Base-by-base conservation (phyloP, 495 filamentous ascomycete species). In the Penicillium lividum region DNA sequence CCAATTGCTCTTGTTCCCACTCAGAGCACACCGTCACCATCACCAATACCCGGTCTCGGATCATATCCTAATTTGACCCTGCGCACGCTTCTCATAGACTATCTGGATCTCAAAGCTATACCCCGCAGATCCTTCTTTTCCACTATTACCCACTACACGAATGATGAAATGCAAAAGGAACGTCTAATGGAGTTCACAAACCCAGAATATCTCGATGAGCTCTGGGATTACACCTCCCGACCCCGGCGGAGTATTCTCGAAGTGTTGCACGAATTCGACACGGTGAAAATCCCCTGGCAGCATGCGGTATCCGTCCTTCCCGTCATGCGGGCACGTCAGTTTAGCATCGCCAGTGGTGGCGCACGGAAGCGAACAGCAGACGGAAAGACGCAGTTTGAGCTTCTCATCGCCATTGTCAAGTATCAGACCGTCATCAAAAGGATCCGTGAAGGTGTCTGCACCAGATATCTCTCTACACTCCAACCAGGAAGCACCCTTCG, bases 201-300 rank as follows among this genome's bases (percentile, higher is more conserved):
- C 53, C 84, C 89, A 0, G 80, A 87, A 16, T 89, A 87, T 67
- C 80, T 90, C 9, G 92, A 98, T 63, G 95, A 99, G 59, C 84
- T 95, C 16, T 97, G 89, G 76, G 95, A 99, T 68, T 99, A 98
- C 69, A 93, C 93, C 1, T 91, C 92, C 5, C 88, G 95, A 7
- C 93, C 94, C 7, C 86, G 94, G 47, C 86, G 94, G 43, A 93
- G 87, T 59, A 95, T 97, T 61, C 71, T 99, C 7, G 94, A 99
- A 68, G 86, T 96, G 2, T 78, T 99, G 27, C 84, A 92, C 45
- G 94, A 99, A 59, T 98, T 99, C 67, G 81, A 89, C 49, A 84
- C 82, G 6, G 89, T 98, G 46, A 85, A 84, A 55, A 85, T 99
- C 5, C 91, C 93, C 0, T 91, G 86, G 77, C 73, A 88, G 38